A percentile compares a stretch with the other conserved stretches of the same genome.
Conservation (phyloP, 2,329 filamentous ascomycete species). For the Microsporum canis region DNA sequence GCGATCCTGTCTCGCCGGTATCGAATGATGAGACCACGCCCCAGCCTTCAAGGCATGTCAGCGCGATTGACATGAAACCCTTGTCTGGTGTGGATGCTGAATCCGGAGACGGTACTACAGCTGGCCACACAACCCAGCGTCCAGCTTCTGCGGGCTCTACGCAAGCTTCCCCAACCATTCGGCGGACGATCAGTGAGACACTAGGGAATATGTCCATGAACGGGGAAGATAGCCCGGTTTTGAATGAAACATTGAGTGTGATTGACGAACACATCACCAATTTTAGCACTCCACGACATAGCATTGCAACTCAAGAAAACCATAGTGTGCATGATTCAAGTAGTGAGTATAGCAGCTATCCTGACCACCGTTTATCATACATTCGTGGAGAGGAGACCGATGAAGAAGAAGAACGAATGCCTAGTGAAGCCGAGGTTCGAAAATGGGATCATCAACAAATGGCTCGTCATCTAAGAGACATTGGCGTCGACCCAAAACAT, state of each 20-base stretch:
- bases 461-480: conserved; percentile 74
- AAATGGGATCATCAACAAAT: conserved; percentile 72
- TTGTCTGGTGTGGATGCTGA: conserved; percentile 13
- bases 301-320: conserved; percentile 41
- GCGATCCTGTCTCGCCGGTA: conserved; percentile 18
- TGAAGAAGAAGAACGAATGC: conserved; percentile 64
- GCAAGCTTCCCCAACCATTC: conserved; percentile 24
- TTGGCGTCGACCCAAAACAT: conserved; percentile 76
- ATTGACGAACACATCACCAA: conserved; percentile 96
- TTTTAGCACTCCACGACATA: conserved; percentile 53
- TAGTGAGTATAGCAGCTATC: conserved; percentile 76
- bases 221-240: conserved; percentile 59
- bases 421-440: conserved; percentile 62
- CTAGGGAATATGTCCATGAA: conserved; percentile 43
- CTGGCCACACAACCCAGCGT: conserved; percentile 10
- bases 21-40: conserved; percentile 30
- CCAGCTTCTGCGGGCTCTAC: conserved; percentile 1
- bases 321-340: conserved; percentile 61
- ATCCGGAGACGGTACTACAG: background rate
- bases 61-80: conserved; percentile 21
- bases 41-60: conserved; percentile 31
- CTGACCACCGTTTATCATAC: conserved; percentile 71
- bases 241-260: conserved; percentile 89
- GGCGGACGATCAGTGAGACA: conserved; percentile 36
- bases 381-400: conserved; percentile 83